Base-by-base conservation (phyloP, 1,284 basidiomycete species). In the Naganishia albida region DNA sequence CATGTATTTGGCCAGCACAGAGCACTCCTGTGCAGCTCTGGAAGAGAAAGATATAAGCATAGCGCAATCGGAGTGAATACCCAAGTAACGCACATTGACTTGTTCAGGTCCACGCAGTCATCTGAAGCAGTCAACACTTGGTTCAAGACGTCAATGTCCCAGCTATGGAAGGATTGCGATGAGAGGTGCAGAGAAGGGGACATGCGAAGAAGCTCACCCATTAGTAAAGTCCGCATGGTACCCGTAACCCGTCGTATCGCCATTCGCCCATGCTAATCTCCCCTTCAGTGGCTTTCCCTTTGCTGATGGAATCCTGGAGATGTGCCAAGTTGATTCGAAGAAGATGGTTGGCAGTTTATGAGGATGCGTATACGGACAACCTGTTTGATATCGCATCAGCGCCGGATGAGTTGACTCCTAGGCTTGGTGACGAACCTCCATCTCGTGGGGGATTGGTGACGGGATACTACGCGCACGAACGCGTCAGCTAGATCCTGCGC, bases 201-300 rank as follows among this genome's bases (percentile, higher is more conserved):
- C 26, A n/a, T 13, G 20, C n/a, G n/a, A n/a, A n/a, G 1, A 28
- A 25, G 30, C 53, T 39, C 20, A 64, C 55, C 63, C 64, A 40
- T 65, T 63, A 1, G 52, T 66, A 53, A 77, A 77, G 63, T 77
- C 75, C 6, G 68, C 72, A 53, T 77, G 75, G 38, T 72, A 59
- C 15, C 72, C 75, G 62, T 70, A 73, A 16, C 73, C 75, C n/a
- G 74, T 77, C 12, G 72, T 74, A 64, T 77, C 75, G 15, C 75
- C 75, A 55, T 74, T 75, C 23, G 77, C 73, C 75, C 75, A 77
- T 13, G 70, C 71, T 20, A 77, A 65, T 30, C 75, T 69, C 7
- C 72, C 72, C 55, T 64, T 59, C 34, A 60, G n/a, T 4, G 40
- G 39, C 0, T 70, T 30, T 3, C 67, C 70, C 30, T 34, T 49